Base-by-base conservation (phyloP, 805 yeast species). In the Yamadazyma phyllophila region DNA sequence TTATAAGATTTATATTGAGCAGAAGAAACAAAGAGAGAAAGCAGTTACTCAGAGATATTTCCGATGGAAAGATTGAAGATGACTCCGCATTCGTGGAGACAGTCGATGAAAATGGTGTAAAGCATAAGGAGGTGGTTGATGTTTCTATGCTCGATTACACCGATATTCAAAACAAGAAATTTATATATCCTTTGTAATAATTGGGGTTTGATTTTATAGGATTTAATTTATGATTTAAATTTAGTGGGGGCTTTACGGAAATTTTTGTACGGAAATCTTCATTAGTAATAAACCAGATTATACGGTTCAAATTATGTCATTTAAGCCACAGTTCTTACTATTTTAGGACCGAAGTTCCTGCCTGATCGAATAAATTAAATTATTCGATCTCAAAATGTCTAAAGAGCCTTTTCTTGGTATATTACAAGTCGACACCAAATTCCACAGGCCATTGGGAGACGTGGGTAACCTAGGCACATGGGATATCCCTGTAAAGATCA, bases 141-240 rank as follows among this genome's bases (percentile, higher is more conserved):
- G 47, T 69, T 37, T 78, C 80, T 1, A 62, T 68, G 50, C 58
- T 78, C 45, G 84, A 79, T 58, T 56, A 78, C 32, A 80, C 85
- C 3, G 83, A 80, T 53, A 56, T 71, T 24, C 80, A 80, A 49
- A 79, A 78, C 54, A 62, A 73, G 51, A 57, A 65, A 14, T 80
- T 78, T 48, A 74, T 79, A 17, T 80, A 80, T 48, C 82, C 82
- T 12, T 53, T 74, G 34, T 69, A 54, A 36, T 17, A 36, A 29
- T 20, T 20, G 13, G 13, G 13, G 11, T 3, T 32, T n/a, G 13
- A 5, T 29, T 29, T 29, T 29, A 29, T 29, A 29, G 24, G 6
- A 4, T 20, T 20, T 6, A 20, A 20, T 20, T 4, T 20, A 20
- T 20, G 24, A 20, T 20, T 20, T 4, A 20, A 29, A 29, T 29